Evolutionary conservation across 345 rosid species (phyloP).

Genomic region (Populus davidiana): DNA sequence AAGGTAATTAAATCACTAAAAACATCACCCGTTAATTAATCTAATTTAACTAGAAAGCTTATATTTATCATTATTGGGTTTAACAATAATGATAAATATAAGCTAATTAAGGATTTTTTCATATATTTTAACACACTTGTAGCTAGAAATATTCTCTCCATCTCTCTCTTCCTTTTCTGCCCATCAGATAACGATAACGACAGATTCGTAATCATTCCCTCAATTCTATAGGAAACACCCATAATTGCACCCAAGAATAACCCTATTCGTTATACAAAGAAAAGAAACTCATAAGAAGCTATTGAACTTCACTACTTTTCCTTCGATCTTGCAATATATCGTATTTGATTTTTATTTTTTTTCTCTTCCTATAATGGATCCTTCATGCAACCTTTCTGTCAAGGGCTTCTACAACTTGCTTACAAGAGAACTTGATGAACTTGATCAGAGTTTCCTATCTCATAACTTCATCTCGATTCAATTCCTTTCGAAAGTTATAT

Average conservation of each 20-base stretch:
- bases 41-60: too few species aligned
- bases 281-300: too few species aligned
- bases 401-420: conserved; percentile 50
- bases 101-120: too few species aligned
- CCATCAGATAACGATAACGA: conserved; percentile 18
- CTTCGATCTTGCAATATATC: conserved; percentile 30
- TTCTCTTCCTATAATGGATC: conserved; percentile 33
- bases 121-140: too few species aligned
- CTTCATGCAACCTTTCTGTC: conserved; percentile 40
- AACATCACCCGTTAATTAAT: too few species aligned
- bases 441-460: conserved; percentile 31
- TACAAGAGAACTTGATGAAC: conserved; percentile 43
- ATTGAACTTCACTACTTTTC: not conserved
- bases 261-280: too few species aligned
- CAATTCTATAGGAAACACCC: conserved; percentile 52
- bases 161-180: not conserved
- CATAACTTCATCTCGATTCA: conserved; percentile 48
- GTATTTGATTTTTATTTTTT: not conserved
- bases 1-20: too few species aligned
- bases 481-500: conserved; percentile 42
- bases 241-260: conserved; percentile 50
- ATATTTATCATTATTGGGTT: too few species aligned
- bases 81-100: too few species aligned
- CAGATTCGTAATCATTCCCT: conserved; percentile 56
- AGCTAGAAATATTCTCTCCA: not conserved